These are phyloP conservation scores for Begonia masoniana DNA, from an alignment of 306 rosid genomes.

Conservation along the genomic window DNA sequence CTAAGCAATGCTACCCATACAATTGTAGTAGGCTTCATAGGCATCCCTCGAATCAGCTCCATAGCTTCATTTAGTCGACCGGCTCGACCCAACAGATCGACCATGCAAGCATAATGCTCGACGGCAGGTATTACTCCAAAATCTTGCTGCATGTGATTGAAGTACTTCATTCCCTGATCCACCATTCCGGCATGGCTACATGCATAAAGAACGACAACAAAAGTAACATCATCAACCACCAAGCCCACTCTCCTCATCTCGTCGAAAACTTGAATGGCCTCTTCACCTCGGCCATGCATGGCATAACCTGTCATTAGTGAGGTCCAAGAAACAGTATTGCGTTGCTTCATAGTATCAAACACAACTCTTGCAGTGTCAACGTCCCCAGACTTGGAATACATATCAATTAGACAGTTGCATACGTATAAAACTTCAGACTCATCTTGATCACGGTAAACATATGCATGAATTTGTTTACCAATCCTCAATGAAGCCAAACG, in stretches of 20 bases:
- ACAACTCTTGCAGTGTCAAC: constrained; percentile 51
- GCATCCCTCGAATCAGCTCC: constrained; percentile 53
- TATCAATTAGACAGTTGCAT: constrained; percentile 68
- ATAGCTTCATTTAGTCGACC: constrained; percentile 52
- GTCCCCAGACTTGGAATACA: constrained; percentile 86
- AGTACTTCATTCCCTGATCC: constrained; percentile 51
- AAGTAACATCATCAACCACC: constrained; percentile 57
- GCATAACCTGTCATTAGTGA: constrained; percentile 70
- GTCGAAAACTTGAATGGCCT: constrained; percentile 48
- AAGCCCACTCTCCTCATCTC: constrained; percentile 39
- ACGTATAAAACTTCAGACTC: constrained; percentile 39
- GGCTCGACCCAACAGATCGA: constrained; percentile 80
- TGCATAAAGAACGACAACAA: constrained; percentile 71
- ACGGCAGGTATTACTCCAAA: constrained; percentile 54
- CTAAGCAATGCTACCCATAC: constrained; percentile 79
- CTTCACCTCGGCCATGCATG: constrained; percentile 79
- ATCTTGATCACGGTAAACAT: constrained; percentile 35
- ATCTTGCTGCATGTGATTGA: constrained; percentile 40
- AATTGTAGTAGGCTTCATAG: constrained; percentile 51
- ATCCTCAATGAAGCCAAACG: constrained; percentile 54
- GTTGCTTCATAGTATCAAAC: constrained; percentile 40
- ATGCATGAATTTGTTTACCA: constrained; percentile 61
- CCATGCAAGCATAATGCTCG: constrained; percentile 86
- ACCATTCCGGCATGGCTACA: constrained; percentile 80
- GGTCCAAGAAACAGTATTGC: constrained; percentile 78